Percentiles rank a stretch among this genome's conserved stretches.
These are phyloP conservation scores for Rhizophora apiculata DNA, from an alignment of 345 rosid species.

Conservation along the genomic window DNA sequence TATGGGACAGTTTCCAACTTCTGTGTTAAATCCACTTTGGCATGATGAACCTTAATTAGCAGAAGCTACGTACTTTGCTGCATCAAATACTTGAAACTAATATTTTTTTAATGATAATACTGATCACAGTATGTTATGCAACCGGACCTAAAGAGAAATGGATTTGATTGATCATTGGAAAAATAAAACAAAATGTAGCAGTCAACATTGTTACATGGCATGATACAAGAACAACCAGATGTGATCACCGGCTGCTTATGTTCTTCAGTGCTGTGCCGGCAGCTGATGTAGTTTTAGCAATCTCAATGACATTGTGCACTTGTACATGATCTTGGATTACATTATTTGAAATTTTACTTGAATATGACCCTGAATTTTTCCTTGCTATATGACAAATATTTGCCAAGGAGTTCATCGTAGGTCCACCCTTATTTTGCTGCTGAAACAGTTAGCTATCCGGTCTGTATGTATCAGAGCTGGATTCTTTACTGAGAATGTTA, in stretches of 20 bases:
- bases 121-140: too few species aligned
- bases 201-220: background rate
- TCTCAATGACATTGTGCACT: constrained; percentile 21
- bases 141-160: too few species aligned
- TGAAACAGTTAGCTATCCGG: constrained; percentile 28
- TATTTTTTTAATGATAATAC: too few species aligned
- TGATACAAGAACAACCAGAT: background rate
- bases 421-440: constrained; percentile 23
- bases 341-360: constrained; percentile 32
- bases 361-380: constrained; percentile 32
- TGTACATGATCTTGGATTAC: constrained; percentile 23
- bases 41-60: too few species aligned
- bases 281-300: constrained; percentile 29
- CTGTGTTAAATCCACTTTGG: too few species aligned
- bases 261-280: constrained; percentile 21
- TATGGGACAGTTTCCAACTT: too few species aligned
- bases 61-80: too few species aligned
- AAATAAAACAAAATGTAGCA: background rate
- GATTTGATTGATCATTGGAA: background rate
- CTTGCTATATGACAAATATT: constrained; percentile 22
- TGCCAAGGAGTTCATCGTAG: constrained; percentile 15
- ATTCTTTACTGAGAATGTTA: constrained; percentile 22
- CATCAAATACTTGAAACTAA: too few species aligned
- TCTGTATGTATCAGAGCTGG: constrained; percentile 22
- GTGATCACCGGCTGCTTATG: constrained; percentile 42